Evolutionary conservation across 1,139 yeast species (phyloP), one percentile per base, ranked within the genome.

Genomic region (Protomyces lactucae-debilis): DNA sequence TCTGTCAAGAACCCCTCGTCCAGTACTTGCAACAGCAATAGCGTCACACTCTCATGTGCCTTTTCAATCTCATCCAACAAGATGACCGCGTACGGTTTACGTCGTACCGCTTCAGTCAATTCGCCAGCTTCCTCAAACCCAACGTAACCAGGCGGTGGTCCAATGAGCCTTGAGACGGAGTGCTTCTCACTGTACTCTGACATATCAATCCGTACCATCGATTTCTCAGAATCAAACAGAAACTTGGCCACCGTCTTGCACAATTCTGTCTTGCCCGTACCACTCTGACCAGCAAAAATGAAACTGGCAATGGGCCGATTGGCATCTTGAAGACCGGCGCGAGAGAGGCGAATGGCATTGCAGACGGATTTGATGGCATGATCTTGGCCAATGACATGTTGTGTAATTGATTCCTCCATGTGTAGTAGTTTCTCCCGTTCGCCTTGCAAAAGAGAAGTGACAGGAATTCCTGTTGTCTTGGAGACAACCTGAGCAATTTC

Each of bases 91-190:
- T 93, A 93, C 18, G 99, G 99, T 72, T 90, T 92, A 71, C 98
- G 83, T 74, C 97, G 83, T 14, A 93, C 95, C 2, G 97, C 96
- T 75, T 93, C 98, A 0, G 99, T 93, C 69, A 93, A 80, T 75
- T 93, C 98, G 3, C 63, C 63, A 2, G 45, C 48, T 70, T 88
- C 95, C 72, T 93, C 99, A 76, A 91, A 92, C 57, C 97, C 95
- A 40, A 93, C 97, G 74, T 93, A 93, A 9, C 98, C 97, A 16
- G 99, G 99, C 6, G 99, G 99, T 0, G 98, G 93, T 56, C 99
- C 99, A 70, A 93, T 90, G 67, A 93, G 81, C 69, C 97, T 82
- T 51, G 96, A 87, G 12, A 92, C 85, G 0, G 96, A 82, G 75
- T 91, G 97, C 74, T 88, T 88, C 73, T 93, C 99, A 76, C 92